Evolutionary conservation across 192 early-diverging fungal species (phyloP), one percentile per base, ranked within the genome.

Genomic region (Helicostylum pulchrum): DNA sequence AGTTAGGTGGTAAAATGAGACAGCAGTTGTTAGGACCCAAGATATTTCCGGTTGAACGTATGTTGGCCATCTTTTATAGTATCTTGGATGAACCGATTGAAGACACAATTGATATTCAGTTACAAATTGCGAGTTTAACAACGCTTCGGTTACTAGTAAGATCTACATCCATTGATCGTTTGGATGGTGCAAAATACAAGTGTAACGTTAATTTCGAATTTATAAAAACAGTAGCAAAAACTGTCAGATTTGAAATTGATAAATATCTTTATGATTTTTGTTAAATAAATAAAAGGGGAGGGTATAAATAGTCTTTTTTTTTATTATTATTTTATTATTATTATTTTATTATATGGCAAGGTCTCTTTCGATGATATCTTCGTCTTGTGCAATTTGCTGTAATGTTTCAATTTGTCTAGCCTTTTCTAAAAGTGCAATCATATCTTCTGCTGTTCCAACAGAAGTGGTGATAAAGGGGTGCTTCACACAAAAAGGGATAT

Each of bases 21-120:
- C 94, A 92, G 70, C 94, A 96, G 64, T 78, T 97, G 2, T 70
- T 94, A 9, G 97, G 97, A 0, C 95, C 97, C 1, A 94, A 91
- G 67, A 67, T 87, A 6, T 99, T 99, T 79, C 90, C 90, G 0
- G 78, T 99, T n/a, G 95, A 99, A 65, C 85, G 97, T 21, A 89
- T 99, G 92, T 71, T 96, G 67, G 97, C 97, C 46, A 97, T 99
- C 50, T 98, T 98, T 74, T 94, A 96, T 72, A 91, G 87, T 65
- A 89, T 94, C 19, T 75, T 92, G 17, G 86, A 84, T 3, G 86
- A 91, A 43, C 75, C 82, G 4, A 72, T 87, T 5, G 91, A 94
- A 17, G 82, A 85, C 53, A 85, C 79, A 4, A 82, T 95, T 5
- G 92, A 93, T 68, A 84, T 93, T 15, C 83, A 89, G 42, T 71